Base-by-base conservation (phyloP, 2,329 filamentous ascomycete genomes). In the Byssoonygena ceratinophila region DNA sequence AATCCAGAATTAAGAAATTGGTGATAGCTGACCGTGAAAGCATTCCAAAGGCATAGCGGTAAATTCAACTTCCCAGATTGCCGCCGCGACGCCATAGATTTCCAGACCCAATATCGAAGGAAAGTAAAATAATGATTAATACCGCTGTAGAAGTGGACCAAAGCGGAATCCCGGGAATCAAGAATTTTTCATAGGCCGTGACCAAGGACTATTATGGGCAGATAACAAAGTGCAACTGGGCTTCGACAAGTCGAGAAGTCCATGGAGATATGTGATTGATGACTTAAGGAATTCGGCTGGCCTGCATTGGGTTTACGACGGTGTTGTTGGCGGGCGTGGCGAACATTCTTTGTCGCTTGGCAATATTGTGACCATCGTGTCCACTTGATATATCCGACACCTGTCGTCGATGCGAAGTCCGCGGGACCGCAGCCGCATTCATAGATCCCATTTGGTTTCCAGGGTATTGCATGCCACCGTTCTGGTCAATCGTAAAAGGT, bases 351-450 rank as follows among this genome's bases (percentile, higher is more conserved):
- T 79, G 79, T 57, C 79, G 73, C 62, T 83, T 83, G 4, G 73
- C 67, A 57, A 78, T 73, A 48, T 71, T 73, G 60, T 75, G 68
- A 23, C 72, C 71, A 9, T 76, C 75, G 3, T 74, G 69, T 0
- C 74, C 74, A 43, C 78, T 75, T 1, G 76, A 73, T 53, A 83
- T 79, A 29, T 82, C 79, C 1, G 78, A 81, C n/a, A 81, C 75
- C 52, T 79, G 77, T 59, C 80, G 70, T 56, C 80, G 72, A 57
- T 80, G 77, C 25, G 51, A 46, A 2, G 29, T 40, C 5, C 51
- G 54, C 8, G 51, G 25, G 23, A 37, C 31, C 8, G 59, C 51
- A 57, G 65, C 20, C 47, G 54, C 31, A 60, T 57, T 57, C 56
- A 54, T 60, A 55, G 58, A 45, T 59, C 65, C 32, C 29, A 58